Conservation (phyloP, 768 basidiomycete genomes). For the Tylopilus sp. region DNA sequence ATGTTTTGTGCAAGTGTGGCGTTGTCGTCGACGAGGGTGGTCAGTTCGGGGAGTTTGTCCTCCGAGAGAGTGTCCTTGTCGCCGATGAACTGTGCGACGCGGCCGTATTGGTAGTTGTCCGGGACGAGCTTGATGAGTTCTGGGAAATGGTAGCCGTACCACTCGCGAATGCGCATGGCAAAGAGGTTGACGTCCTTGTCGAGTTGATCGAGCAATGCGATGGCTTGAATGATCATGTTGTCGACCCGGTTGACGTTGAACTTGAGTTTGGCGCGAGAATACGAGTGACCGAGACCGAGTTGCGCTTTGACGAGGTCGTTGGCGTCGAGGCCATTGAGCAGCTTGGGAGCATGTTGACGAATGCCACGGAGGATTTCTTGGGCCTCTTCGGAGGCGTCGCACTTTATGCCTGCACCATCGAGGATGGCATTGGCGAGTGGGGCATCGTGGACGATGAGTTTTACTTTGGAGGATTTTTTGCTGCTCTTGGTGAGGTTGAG, state of each 20-base stretch:
- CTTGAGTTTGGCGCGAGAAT: conserved; percentile 96
- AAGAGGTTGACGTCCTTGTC: conserved; percentile 99
- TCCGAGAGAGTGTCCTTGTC: conserved; percentile 80
- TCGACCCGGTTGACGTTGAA: conserved; percentile 95
- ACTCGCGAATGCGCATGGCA: conserved; percentile 96
- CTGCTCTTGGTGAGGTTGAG: conserved; percentile 74
- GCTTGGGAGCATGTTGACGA: conserved; percentile 84
- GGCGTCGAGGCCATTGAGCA: conserved; percentile 83
- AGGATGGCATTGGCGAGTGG: conserved; percentile 76
- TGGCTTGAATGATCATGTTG: conserved; percentile 99
- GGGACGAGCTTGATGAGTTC: conserved; percentile 91
- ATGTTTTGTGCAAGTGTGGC: conserved; percentile 86
- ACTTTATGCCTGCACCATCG: conserved; percentile 63
- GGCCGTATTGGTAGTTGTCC: conserved; percentile 94
- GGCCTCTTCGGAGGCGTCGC: conserved; percentile 77
- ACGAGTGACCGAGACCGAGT: conserved; percentile 95
- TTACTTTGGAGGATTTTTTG: conserved; percentile 63
- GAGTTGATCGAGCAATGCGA: conserved; percentile 95
- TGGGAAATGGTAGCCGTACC: conserved; percentile 99
- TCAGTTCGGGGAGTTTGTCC: conserved; percentile 75
- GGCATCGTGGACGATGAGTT: conserved; percentile 77
- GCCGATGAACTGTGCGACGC: conserved; percentile 79
- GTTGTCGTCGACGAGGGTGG: conserved; percentile 80
- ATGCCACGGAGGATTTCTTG: conserved; percentile 90
- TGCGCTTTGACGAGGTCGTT: conserved; percentile 92